Conservation (phyloP, 768 basidiomycete genomes). For the Suillus placidus region DNA sequence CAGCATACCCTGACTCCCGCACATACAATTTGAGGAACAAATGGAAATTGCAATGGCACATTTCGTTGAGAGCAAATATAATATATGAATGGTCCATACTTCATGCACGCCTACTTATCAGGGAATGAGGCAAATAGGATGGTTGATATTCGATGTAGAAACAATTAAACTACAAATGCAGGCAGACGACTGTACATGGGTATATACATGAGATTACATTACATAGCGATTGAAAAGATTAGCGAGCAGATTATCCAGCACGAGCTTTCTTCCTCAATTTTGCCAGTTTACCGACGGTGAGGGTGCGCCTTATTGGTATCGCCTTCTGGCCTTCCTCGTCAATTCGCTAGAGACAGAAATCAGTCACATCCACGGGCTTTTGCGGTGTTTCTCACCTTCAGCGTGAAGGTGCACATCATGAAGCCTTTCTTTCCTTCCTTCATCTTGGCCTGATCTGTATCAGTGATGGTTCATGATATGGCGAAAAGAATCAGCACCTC, state of each 20-base stretch:
- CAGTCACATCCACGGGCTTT: not conserved
- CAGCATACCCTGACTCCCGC: slow-evolving; percentile 20
- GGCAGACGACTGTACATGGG: not conserved
- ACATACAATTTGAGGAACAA: slow-evolving; percentile 9
- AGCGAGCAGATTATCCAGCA: not conserved
- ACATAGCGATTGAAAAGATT: not conserved
- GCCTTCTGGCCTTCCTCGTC: slow-evolving; percentile 21
- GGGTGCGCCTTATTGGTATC: slow-evolving; percentile 27
- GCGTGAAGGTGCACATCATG: slow-evolving; percentile 34
- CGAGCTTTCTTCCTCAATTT: slow-evolving; percentile 17
- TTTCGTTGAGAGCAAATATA: not conserved
- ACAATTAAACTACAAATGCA: not conserved
- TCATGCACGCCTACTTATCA: not conserved
- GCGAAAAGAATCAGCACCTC: slow-evolving; percentile 15
- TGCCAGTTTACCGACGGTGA: slow-evolving; percentile 13
- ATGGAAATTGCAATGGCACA: not conserved
- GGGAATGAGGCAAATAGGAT: not conserved
- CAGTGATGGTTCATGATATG: slow-evolving; percentile 8
- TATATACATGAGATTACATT: not conserved
- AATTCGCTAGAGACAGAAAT: slow-evolving; percentile 27
- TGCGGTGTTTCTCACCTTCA: slow-evolving; percentile 21
- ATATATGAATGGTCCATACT: not conserved
- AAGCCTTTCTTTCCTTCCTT: slow-evolving; percentile 22
- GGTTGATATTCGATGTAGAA: not conserved
- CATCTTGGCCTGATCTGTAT: slow-evolving; percentile 19